Percentiles rank a stretch among this genome's conserved stretches.
These are phyloP conservation scores for Malus domestica DNA, from an alignment of 306 rosid species.

Conservation along the genomic window ASM211411v1 NC_041796.1:1152501-1153000, in stretches of 20 bases:
- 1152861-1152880: neutral
- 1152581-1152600: neutral
- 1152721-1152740: constrained; percentile 97
- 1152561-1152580: neutral
- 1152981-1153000: neutral
- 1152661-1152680: constrained; percentile 37
- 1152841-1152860: neutral
- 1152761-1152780: neutral
- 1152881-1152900: neutral
- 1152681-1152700: constrained; percentile 66
- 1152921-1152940: neutral
- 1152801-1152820: neutral
- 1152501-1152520: neutral
- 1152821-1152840: neutral
- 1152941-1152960: neutral
- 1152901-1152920: neutral
- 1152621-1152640: constrained; percentile 48
- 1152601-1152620: neutral
- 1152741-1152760: constrained; percentile 35
- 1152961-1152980: neutral
- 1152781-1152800: neutral
- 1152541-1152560: neutral
- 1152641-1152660: constrained; percentile 35
- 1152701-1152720: constrained; percentile 97
- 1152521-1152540: no score